Percentiles rank a stretch among this genome's conserved stretches.
Conservation (phyloP, 768 basidiomycete species). For the Boletus sp. region DNA sequence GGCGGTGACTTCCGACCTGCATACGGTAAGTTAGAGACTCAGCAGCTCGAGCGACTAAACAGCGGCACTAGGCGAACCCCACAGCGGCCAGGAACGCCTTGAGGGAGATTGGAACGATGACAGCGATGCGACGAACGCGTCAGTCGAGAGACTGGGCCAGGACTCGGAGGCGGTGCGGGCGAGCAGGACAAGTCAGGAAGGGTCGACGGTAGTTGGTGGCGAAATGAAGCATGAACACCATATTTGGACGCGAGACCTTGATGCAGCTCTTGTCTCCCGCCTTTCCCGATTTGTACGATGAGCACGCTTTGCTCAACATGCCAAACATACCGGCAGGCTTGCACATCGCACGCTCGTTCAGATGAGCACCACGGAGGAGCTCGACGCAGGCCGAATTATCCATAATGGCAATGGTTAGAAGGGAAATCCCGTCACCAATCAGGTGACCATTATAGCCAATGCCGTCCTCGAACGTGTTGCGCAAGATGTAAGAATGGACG, state of each 20-base stretch:
- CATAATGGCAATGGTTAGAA: conserved; percentile 69
- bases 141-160: no score
- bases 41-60: no score
- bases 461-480: conserved; percentile 69
- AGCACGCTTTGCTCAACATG: conserved; percentile 69
- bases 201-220: no score
- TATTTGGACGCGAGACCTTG: conserved; percentile 69
- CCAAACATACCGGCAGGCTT: conserved; percentile 81
- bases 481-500: conserved; percentile 73
- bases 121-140: no score
- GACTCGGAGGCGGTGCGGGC: no score
- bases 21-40: no score
- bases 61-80: no score
- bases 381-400: conserved; percentile 86
- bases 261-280: conserved; percentile 63
- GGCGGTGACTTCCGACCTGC: no score
- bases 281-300: conserved; percentile 77
- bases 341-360: conserved; percentile 63
- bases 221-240: conserved; percentile 73
- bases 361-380: conserved; percentile 68
- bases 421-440: conserved; percentile 59
- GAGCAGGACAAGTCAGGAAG: no score
- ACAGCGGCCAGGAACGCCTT: no score
- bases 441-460: conserved; percentile 65
- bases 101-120: no score